phyloP scores from a whole-genome alignment of 202 grass and related monocot species.

The Panicum hallii region DNA sequence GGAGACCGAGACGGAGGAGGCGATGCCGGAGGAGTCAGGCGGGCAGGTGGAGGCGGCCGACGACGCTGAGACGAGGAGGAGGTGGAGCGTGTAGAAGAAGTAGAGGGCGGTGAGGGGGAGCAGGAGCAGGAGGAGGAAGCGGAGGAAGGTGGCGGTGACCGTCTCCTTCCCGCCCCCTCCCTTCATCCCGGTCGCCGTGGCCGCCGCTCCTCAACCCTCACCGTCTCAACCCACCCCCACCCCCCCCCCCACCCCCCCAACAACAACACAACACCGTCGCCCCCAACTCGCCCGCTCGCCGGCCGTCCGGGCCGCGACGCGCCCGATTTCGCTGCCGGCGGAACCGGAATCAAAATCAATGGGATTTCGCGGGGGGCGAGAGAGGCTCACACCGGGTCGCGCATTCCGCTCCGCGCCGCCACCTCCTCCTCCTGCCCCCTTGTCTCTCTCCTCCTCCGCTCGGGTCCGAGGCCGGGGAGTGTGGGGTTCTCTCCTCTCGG shows the following conservation, averaged over 20 bases:
- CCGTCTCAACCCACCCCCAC: background rate
- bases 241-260: too few relatives aligned
- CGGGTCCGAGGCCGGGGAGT: background rate
- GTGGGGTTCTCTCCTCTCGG: background rate
- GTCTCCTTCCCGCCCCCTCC: conserved; percentile 60
- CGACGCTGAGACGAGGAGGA: conserved; percentile 63
- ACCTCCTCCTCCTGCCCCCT: background rate
- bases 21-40: conserved; percentile 32
- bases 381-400: conserved; percentile 42
- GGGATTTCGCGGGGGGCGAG: conserved; percentile 13
- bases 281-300: background rate
- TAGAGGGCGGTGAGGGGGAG: conserved; percentile 70
- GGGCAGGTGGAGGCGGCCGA: conserved; percentile 56
- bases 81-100: conserved; percentile 80
- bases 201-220: background rate
- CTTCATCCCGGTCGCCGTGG: conserved; percentile 55
- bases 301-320: background rate
- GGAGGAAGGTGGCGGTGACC: conserved; percentile 57
- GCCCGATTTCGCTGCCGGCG: background rate
- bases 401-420: conserved; percentile 51
- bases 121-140: conserved; percentile 64
- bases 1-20: conserved; percentile 1
- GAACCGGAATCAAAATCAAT: background rate
- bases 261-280: background rate
- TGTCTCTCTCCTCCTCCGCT: background rate